Conservation (phyloP, 169 alveolate genomes). For the Fabrea salina region DNA sequence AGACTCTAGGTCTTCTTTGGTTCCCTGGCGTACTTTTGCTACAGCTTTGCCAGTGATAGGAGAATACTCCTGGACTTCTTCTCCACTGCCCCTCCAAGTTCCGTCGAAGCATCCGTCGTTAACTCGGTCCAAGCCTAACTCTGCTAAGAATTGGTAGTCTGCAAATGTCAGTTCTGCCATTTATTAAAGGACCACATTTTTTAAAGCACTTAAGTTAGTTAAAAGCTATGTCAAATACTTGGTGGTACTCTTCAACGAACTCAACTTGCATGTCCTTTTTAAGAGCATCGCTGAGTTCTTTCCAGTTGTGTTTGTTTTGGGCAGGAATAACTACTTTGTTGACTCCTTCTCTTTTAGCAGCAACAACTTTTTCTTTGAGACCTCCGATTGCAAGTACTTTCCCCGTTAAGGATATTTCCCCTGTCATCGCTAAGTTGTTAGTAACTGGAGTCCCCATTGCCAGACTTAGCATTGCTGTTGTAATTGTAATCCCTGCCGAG, state of each 20-base stretch:
- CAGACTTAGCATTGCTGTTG: constrained; percentile 85
- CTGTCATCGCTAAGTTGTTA: constrained; percentile 91
- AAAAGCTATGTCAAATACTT: constrained; percentile 24
- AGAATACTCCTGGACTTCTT: constrained; percentile 36
- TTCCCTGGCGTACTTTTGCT: constrained; percentile 53
- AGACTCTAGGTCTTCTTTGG: constrained; percentile 57
- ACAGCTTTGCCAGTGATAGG: constrained; percentile 57
- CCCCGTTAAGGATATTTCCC: constrained; percentile 94
- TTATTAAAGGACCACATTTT: neutral
- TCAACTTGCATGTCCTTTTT: constrained; percentile 49
- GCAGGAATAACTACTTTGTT: constrained; percentile 74
- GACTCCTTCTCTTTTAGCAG: constrained; percentile 90
- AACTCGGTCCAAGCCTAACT: constrained; percentile 59
- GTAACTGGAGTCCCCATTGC: constrained; percentile 70
- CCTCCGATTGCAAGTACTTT: constrained; percentile 91
- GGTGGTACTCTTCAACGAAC: constrained; percentile 60
- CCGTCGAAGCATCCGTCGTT: constrained; percentile 70
- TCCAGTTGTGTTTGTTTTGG: constrained; percentile 65
- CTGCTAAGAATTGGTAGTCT: constrained; percentile 66
- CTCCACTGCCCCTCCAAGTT: constrained; percentile 68
- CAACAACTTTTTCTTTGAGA: constrained; percentile 90
- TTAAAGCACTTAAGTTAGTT: neutral
- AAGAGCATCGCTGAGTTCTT: constrained; percentile 59
- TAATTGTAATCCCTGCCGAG: constrained; percentile 92
- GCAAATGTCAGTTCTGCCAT: constrained; percentile 39